A percentile compares a stretch with the other conserved stretches of the same genome.
Evolutionary conservation across 208 protist genomes (phyloP).

Genomic region (Leishmania major): DNA sequence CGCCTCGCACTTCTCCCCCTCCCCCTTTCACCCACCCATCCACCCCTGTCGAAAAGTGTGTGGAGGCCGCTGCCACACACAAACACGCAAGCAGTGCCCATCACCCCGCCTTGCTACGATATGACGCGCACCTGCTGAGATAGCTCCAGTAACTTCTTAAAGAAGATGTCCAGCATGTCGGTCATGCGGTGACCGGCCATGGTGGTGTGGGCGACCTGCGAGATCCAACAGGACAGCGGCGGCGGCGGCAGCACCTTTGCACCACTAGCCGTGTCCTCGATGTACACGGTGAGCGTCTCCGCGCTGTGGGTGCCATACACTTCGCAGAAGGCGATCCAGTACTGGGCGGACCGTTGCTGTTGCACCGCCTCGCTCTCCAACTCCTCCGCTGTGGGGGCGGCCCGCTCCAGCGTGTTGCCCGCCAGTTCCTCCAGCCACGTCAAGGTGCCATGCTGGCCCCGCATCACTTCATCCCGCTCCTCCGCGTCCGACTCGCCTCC

Average conservation of each 20-base stretch:
- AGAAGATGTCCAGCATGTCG: constrained; percentile 51
- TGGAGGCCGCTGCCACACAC: background rate
- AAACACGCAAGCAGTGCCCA: background rate
- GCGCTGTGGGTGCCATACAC: constrained; percentile 75
- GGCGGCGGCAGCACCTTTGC: constrained; percentile 57
- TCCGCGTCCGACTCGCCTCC: constrained; percentile 1
- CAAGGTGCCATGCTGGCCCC: constrained; percentile 29
- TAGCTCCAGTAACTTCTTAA: constrained; percentile 53
- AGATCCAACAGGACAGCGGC: constrained; percentile 50
- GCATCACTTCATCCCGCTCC: constrained; percentile 1
- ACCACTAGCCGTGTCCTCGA: constrained; percentile 50
- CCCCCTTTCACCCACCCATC: background rate
- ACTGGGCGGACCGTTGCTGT: constrained; percentile 51
- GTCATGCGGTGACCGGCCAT: constrained; percentile 48
- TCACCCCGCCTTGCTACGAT: background rate
- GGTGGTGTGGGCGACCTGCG: constrained; percentile 44
- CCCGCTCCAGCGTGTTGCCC: constrained; percentile 12
- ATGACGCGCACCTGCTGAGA: constrained; percentile 51
- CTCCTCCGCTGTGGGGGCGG: constrained; percentile 24
- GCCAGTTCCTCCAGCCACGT: constrained; percentile 37
- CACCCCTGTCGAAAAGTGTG: background rate
- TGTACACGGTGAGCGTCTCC: constrained; percentile 51
- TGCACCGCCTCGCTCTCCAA: constrained; percentile 42
- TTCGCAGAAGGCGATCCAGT: constrained; percentile 77
- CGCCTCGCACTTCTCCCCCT: background rate